Base-by-base conservation (phyloP, 192 early-diverging fungal species). In the Geranomyces michiganensis region DNA sequence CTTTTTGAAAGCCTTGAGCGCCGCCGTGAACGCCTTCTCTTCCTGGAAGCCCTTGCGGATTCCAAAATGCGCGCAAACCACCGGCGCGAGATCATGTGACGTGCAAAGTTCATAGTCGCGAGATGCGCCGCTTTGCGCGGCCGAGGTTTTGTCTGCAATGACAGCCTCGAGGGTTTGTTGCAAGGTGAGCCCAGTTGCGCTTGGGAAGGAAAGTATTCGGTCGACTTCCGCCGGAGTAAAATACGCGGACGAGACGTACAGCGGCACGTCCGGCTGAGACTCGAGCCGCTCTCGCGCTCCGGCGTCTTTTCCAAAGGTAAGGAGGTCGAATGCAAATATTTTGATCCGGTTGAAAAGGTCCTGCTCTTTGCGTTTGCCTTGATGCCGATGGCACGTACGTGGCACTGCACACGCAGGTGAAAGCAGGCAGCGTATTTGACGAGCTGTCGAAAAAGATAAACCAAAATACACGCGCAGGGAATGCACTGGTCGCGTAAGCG, bases 41-140 rank as follows among this genome's bases (percentile, higher is more conserved):
- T 70, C 68, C 8, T 70, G 29, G 21, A 70, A 60, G 15, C 68
- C 68, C 32, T 70, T 70, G 22, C 27, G 47, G 43, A 70, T 60
- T 9, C 56, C 44, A n/a, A 60, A 60, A 8, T 60, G 30, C 0
- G 14, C 9, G 24, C 17, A 3, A 3, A 70, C 33, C 0, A 58
- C 19, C 0, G 68, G 68, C 19, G 68, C 68, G 6, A 70, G 30
- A 43, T 70, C 68, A 32, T 70, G 68, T 8, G 68, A 70, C 5
- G 68, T 70, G 33, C 68, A 70, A 10, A 70, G 24, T 19, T 59
- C 0, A 43, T 22, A 70, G 41, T 70, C 68, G 30, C 33, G 26
- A 27, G 68, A 70, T 2, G 0, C n/a, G 19, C 68, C 68, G 1
- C 21, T 26, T 0, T 41, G 15, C 12, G 30, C 26, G 17, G 47